Evolutionary conservation across 1,139 yeast species (phyloP).

Genomic region (Debaryomyces fabryi): DNA sequence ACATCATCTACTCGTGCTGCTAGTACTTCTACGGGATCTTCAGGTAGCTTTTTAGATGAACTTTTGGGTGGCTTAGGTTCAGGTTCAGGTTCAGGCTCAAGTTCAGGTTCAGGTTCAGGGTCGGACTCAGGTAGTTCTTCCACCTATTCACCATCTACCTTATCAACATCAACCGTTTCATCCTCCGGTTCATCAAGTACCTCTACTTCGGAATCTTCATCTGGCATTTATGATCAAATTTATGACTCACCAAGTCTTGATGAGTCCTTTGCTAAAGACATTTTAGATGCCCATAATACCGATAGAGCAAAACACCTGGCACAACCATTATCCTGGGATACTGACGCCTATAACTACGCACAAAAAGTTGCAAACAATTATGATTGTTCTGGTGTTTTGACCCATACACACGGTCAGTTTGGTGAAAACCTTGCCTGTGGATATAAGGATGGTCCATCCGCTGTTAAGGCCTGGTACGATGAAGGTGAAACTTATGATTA

Average conservation of each 20-base stretch:
- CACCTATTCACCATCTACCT: slow-evolving; percentile 10
- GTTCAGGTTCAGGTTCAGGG: neutral
- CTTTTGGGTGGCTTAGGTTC: slow-evolving; percentile 5
- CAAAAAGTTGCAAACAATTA: slow-evolving; percentile 64
- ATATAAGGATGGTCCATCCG: slow-evolving; percentile 51
- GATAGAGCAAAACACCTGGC: slow-evolving; percentile 72
- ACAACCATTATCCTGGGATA: slow-evolving; percentile 62
- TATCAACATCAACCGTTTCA: slow-evolving; percentile 5
- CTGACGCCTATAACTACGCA: slow-evolving; percentile 63
- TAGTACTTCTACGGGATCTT: slow-evolving; percentile 5
- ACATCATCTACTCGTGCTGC: neutral
- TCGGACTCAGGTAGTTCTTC: slow-evolving; percentile 11
- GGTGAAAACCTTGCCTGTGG: slow-evolving; percentile 92
- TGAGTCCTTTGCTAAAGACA: slow-evolving; percentile 37
- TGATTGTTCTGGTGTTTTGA: slow-evolving; percentile 68
- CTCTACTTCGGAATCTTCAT: slow-evolving; percentile 10
- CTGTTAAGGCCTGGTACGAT: slow-evolving; percentile 81
- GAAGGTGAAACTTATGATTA: slow-evolving; percentile 66
- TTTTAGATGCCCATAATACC: slow-evolving; percentile 64
- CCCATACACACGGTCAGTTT: slow-evolving; percentile 74
- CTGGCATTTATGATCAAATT: slow-evolving; percentile 17
- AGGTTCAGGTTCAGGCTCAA: slow-evolving; percentile 16
- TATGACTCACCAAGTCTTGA: slow-evolving; percentile 22
- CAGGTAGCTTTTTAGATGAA: neutral
- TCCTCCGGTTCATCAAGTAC: slow-evolving; percentile 11